These are phyloP conservation scores for Euphorbia corollata DNA, from an alignment of 441 rosid species.

Conservation along the genomic window DNA sequence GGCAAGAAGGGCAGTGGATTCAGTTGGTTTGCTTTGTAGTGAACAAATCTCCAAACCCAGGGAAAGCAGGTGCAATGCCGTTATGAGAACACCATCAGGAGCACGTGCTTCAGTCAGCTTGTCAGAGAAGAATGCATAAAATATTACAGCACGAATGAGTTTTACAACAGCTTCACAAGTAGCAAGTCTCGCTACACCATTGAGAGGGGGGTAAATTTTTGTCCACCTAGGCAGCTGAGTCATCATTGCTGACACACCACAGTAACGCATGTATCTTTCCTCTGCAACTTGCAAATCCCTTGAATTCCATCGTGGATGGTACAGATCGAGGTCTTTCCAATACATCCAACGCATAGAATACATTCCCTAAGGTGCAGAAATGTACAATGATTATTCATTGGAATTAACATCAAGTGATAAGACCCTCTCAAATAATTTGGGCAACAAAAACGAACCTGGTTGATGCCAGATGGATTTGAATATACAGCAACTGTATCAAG, in stretches of 20 bases:
- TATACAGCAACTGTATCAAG: conserved; percentile 66
- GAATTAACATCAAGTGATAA: conserved; percentile 14
- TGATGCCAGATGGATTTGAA: conserved; percentile 80
- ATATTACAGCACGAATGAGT: conserved; percentile 61
- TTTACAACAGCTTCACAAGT: conserved; percentile 65
- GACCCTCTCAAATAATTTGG: conserved; percentile 15
- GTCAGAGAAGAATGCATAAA: conserved; percentile 68
- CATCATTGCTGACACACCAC: conserved; percentile 67
- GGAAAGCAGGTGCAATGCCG: conserved; percentile 79
- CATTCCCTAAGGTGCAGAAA: conserved; percentile 53
- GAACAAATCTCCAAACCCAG: conserved; percentile 65
- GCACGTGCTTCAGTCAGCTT: conserved; percentile 60
- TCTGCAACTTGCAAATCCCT: conserved; percentile 94
- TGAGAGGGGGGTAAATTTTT: conserved; percentile 69
- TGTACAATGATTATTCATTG: conserved; percentile 6
- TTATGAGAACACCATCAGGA: conserved; percentile 65
- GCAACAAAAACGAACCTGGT: conserved; percentile 49
- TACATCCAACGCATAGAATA: conserved; percentile 67
- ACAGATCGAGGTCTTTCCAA: conserved; percentile 95
- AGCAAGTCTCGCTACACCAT: conserved; percentile 60
- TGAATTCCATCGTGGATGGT: conserved; percentile 86
- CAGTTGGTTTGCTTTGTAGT: conserved; percentile 42
- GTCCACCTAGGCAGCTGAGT: conserved; percentile 88
- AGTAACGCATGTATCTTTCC: conserved; percentile 78
- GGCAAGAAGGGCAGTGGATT: conserved; percentile 41